Evolutionary conservation across 306 rosid genomes (phyloP), one percentile per base, ranked within the genome.

Genomic region (Calophaca sinica): DNA sequence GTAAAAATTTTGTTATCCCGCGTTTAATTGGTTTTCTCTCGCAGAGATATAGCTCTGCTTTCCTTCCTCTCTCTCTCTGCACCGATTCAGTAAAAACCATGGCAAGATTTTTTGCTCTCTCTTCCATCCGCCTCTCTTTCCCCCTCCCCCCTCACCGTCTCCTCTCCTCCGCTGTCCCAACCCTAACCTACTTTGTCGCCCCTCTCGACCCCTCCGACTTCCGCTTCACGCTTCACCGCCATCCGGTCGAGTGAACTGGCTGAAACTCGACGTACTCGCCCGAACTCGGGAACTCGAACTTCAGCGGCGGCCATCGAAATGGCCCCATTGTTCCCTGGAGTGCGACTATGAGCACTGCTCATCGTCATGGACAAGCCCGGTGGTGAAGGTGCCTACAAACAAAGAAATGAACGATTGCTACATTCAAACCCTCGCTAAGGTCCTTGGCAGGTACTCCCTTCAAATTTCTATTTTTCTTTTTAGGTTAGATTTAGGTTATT

Each of bases 271-370:
- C 75, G 14, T 92, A 87, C 82, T 88, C 94, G 3, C 87, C 85
- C 88, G 2, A 88, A 87, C 86, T 92, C 91, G 83, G 88, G 0
- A 86, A 89, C 35, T 35, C 76, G 1, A 88, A 82, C 85, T 85
- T 90, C 86, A 87, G 87, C 12, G 94, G 48, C 88, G 94, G 0
- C 94, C 96, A 0, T 91, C 91, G 91, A 92, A 20, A 88, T 90
- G 94, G 96, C 92, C 0, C 92, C 98, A 0, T 87, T 92, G 2
- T 92, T 92, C 81, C 94, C 92, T 0, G 96, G 94, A n/a, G 0
- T 92, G 98, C 26, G 98, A 92, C 63, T 92, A 92, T 54, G 73
- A 90, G 79, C 98, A 92, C 71, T 92, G 91, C 96, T 92, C 68
- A 86, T 92, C 36, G 87, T 92, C 48, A 90, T 92, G 87, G 94